Percentiles rank a stretch among this genome's conserved stretches.
These are phyloP conservation scores for Tetragonia tetragonoides DNA, from an alignment of 148 eudicot species.

Conservation along the genomic window DNA sequence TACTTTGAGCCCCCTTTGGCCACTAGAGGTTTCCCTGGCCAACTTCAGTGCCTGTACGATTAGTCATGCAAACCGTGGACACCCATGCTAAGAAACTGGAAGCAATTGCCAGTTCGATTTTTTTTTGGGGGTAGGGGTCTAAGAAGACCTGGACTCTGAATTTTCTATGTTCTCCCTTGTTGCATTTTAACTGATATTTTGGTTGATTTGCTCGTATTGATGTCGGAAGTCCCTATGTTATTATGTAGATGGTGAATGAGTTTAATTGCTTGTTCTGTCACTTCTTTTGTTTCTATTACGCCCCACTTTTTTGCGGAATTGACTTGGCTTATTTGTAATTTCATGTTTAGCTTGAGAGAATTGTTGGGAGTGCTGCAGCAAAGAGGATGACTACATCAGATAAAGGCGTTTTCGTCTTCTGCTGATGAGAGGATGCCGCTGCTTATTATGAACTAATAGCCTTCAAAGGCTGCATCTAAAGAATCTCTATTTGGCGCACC, in stretches of 20 bases:
- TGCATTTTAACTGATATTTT: neutral
- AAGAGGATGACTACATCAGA: conserved; percentile 74
- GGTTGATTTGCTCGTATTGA: too few species aligned
- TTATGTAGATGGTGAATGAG: too few species aligned
- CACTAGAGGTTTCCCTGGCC: too few species aligned
- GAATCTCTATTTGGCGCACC: neutral
- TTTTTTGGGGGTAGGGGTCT: too few species aligned
- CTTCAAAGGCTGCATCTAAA: neutral
- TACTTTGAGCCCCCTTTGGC: too few species aligned
- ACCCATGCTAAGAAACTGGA: too few species aligned
- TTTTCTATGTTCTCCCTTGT: neutral
- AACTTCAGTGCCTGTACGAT: too few species aligned
- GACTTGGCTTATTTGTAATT: neutral
- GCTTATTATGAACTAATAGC: neutral
- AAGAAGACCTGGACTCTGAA: too few species aligned
- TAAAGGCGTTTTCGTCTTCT: conserved; percentile 60
- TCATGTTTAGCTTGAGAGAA: conserved; percentile 65
- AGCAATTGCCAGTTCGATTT: too few species aligned
- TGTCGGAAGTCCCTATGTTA: neutral
- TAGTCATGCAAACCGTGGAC: too few species aligned
- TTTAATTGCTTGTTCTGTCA: neutral
- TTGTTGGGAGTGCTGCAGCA: conserved; percentile 77
- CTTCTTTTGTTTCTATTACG: neutral
- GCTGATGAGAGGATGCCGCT: conserved; percentile 33
- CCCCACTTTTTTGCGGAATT: neutral